Base-by-base conservation (phyloP, 345 rosid species). In the Turritis glabra region DNA sequence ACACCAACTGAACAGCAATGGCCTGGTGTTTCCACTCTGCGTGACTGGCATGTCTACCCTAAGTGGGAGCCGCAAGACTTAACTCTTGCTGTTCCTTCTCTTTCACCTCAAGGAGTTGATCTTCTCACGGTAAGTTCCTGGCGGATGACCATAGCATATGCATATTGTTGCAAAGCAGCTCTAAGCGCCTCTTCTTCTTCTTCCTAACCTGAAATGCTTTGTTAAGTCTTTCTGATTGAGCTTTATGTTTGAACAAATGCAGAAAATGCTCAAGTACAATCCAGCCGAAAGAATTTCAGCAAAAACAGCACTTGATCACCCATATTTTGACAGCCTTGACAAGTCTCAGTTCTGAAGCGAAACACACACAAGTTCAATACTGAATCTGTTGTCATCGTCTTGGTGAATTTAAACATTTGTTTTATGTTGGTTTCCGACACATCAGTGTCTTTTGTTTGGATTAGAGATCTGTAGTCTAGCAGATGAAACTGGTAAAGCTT, bases 1-100 rank as follows among this genome's bases (percentile, higher is more conserved):
- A 94, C 98, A 14, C 98, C 98, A 8, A 80, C 84, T 26, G 97
- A 94, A 71, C 80, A 85, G 81, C 68, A 90, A 68, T 88, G 98
- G 96, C 92, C 93, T 0, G 98, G 97, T 54, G 98, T 94, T 37
- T 79, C 87, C 65, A 25, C 89, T 60, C 80, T 91, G 56, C 77
- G 90, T 73, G 98, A 94, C 69, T 94, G 98, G 97, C 98, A 94
- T 77, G 89, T 84, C 8, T 94, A 91, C 77, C 97, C 96, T 14
- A 80, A 48, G 51, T 94, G 98, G 98, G 89, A 87, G 71, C 82
- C 90, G 38, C 97, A 94, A 71, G 77, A 80, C 77, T 79, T 90
- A 68, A 81, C 85, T 0, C 91, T 85, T 10, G 90, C 84, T 54
- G 96, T 89, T 63, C 95, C 98, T 6, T 54, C 88, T 56, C 91